Percentiles rank a stretch among this genome's conserved stretches.
These are phyloP conservation scores for Stagonosporopsis rhizophila DNA, from an alignment of 2,329 filamentous ascomycete genomes.

Conservation along the genomic window DNA sequence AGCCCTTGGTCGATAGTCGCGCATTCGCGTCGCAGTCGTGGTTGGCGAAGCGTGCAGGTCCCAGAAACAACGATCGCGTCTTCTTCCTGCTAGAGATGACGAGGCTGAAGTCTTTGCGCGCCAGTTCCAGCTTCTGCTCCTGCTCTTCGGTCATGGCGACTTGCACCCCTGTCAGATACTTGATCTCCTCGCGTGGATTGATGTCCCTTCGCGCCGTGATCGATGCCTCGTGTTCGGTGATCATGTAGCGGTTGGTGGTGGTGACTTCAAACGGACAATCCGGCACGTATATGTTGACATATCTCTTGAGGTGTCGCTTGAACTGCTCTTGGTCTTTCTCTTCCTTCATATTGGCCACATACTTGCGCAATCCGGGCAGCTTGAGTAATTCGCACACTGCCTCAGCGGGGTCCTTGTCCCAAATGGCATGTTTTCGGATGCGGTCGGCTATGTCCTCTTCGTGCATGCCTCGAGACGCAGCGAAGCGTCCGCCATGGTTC, in stretches of 20 bases:
- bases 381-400: slow-evolving; percentile 77
- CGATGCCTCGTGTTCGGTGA: slow-evolving; percentile 86
- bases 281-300: slow-evolving; percentile 89
- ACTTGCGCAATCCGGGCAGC: slow-evolving; percentile 76
- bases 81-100: slow-evolving; percentile 94
- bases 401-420: slow-evolving; percentile 72
- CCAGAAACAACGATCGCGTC: slow-evolving; percentile 88
- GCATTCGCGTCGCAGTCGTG: slow-evolving; percentile 97
- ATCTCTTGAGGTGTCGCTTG: slow-evolving; percentile 81
- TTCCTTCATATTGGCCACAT: slow-evolving; percentile 70
- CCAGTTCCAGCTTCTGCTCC: slow-evolving; percentile 77
- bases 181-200: slow-evolving; percentile 82
- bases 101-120: slow-evolving; percentile 94
- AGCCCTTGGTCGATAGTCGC: slow-evolving; percentile 80
- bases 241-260: slow-evolving; percentile 92
- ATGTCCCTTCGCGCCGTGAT: slow-evolving; percentile 83
- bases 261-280: slow-evolving; percentile 96
- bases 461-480: slow-evolving; percentile 79
- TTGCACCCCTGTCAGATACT: slow-evolving; percentile 88
- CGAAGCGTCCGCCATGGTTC: slow-evolving; percentile 84
- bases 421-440: slow-evolving; percentile 70
- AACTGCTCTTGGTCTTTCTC: slow-evolving; percentile 88
- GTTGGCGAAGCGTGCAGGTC: slow-evolving; percentile 94
- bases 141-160: slow-evolving; percentile 93
- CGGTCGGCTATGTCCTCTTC: slow-evolving; percentile 68